Base-by-base conservation (phyloP, 1,139 yeast genomes). In the Nakaseomyces glabratus region DNA sequence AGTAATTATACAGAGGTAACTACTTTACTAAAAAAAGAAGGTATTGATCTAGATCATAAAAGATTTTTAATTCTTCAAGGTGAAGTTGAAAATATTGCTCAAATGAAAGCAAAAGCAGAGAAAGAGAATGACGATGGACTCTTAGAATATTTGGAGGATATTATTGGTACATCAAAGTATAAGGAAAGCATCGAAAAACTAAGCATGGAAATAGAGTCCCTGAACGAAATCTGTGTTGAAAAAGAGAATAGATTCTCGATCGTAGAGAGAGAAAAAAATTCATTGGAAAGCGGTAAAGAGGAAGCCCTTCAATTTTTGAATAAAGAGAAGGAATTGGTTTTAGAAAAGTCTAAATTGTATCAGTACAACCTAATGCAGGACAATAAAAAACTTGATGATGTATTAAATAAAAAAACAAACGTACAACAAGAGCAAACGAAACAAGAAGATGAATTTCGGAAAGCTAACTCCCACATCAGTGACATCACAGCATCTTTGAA, bases 61-160 rank as follows among this genome's bases (percentile, higher is more conserved):
- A 68, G 99, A 47, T 93, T 93, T 51, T 68, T 93, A 47, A 93
- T 93, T 52, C 65, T 93, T 30, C 99, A 93, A 61, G 99, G 99
- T 51, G 99, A 93, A 57, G 98, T 93, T 24, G 99, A 93, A 60
- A 81, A 90, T 39, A 93, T 93, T 53, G 96, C 98, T 0, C 97
- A 90, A 57, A 93, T 93, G 99, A 88, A 88, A 53, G 82, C 98
- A 7, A 90, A 90, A 53, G 97, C 96, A 0, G 97, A 90, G 50
- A 73, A 69, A 35, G 95, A 86, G 38, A 76, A 76, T 46, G 98
- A 90, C 48, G 98, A 90, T 55, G 99, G 99, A 0, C 63, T 93
- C 22, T 61, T 93, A 32, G 99, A 93, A 52, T 93, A 90, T 55
- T 62, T 93, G 41, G 99, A 93, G 55, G 98, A 93, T 62, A 90